These are phyloP conservation scores for Calonectria hongkongensis DNA, from an alignment of 2,329 filamentous ascomycete species.

Conservation along the genomic window DNA sequence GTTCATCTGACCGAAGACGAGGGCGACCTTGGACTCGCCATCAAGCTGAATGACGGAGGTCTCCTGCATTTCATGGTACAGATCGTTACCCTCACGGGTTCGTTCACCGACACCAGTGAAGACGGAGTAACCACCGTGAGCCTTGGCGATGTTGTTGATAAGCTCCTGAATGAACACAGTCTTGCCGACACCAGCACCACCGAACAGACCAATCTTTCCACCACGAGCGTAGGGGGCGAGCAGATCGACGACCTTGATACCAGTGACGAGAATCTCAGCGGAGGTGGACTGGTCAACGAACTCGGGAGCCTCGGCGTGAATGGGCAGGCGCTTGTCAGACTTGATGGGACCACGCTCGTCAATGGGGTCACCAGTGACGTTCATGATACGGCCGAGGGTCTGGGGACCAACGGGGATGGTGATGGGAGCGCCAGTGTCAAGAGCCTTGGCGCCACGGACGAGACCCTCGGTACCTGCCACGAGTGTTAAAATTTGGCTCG, in stretches of 20 bases:
- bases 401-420: conserved; percentile 94
- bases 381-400: conserved; percentile 99
- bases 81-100: conserved; percentile 99
- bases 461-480: conserved; percentile 96
- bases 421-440: conserved; percentile 95
- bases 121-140: conserved; percentile 99
- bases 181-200: conserved; percentile 99
- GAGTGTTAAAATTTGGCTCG: conserved; percentile 40
- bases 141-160: conserved; percentile 99
- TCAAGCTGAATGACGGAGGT: conserved; percentile 99
- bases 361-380: conserved; percentile 99
- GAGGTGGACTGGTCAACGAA: conserved; percentile 97
- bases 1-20: conserved; percentile 99
- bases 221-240: conserved; percentile 99
- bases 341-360: conserved; percentile 99
- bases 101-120: conserved; percentile 99
- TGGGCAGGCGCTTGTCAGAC: conserved; percentile 88
- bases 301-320: conserved; percentile 93
- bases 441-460: conserved; percentile 89
- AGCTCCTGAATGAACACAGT: conserved; percentile 99
- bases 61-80: conserved; percentile 99
- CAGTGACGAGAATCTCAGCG: conserved; percentile 97
- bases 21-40: conserved; percentile 98
- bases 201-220: conserved; percentile 99
- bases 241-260: conserved; percentile 99